Evolutionary conservation across 164 flowering plant species (phyloP).

Genomic region (Tetrastigma voinierianum): DNA sequence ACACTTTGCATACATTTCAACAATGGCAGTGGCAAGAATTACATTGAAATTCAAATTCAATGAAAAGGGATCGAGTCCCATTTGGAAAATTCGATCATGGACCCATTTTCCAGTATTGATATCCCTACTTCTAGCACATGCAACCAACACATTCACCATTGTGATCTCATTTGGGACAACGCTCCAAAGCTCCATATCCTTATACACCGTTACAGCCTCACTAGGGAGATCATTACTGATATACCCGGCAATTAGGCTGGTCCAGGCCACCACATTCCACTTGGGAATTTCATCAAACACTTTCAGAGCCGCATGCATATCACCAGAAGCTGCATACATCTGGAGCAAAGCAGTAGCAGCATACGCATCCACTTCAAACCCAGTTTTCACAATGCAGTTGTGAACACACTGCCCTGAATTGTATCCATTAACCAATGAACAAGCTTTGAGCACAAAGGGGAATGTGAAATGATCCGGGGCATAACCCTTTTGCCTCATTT

Average conservation of each 20-base stretch:
- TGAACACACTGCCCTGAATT: constrained; percentile 7
- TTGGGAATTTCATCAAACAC: constrained; percentile 23
- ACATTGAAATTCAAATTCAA: constrained; percentile 20
- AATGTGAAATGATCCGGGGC: constrained; percentile 7
- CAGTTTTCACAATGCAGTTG: constrained; percentile 16
- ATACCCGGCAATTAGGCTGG: constrained; percentile 33
- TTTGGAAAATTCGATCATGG: constrained; percentile 24
- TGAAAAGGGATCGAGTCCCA: constrained; percentile 18
- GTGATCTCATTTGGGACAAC: constrained; percentile 41
- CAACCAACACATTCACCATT: constrained; percentile 33
- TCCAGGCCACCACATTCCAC: constrained; percentile 38
- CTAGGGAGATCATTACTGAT: constrained; percentile 17
- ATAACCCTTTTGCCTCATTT: constrained; percentile 16
- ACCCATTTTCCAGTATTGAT: constrained; percentile 34
- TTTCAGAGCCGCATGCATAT: constrained; percentile 5
- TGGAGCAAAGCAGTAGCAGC: constrained; percentile 10
- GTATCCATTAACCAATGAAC: constrained; percentile 3
- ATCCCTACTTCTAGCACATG: constrained; percentile 42
- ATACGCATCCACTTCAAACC: constrained; percentile 14
- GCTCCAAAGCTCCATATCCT: constrained; percentile 18
- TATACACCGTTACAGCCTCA: constrained; percentile 27
- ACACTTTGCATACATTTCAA: constrained; percentile 37
- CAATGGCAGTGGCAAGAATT: constrained; percentile 38
- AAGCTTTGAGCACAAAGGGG: constrained; percentile 15
- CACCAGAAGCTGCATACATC: constrained; percentile 18